Conservation (phyloP, 2,329 filamentous ascomycete genomes). For the Phialophora verrucosa region DNA sequence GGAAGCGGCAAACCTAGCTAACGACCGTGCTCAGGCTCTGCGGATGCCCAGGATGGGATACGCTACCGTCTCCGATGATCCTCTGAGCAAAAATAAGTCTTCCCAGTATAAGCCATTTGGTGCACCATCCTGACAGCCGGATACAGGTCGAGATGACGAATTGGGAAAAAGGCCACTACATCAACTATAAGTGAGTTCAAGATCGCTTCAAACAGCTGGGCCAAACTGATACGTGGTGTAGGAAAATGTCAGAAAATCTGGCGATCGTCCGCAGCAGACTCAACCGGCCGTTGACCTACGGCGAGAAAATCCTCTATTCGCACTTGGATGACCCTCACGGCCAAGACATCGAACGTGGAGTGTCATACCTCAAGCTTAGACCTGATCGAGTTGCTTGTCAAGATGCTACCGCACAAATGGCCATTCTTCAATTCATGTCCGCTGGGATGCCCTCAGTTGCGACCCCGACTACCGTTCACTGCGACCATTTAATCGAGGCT, state of each 20-base stretch:
- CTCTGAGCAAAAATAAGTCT: slow-evolving; percentile 76
- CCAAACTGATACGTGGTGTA: slow-evolving; percentile 47
- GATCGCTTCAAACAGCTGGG: neutral
- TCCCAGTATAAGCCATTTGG: neutral
- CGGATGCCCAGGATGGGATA: slow-evolving; percentile 37
- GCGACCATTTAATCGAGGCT: slow-evolving; percentile 98
- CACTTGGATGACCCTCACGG: slow-evolving; percentile 96
- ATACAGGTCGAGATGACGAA: slow-evolving; percentile 88
- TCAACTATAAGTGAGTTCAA: slow-evolving; percentile 77
- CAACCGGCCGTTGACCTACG: slow-evolving; percentile 90
- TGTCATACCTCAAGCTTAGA: slow-evolving; percentile 93
- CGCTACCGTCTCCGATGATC: slow-evolving; percentile 66
- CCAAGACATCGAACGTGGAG: slow-evolving; percentile 94
- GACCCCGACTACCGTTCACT: slow-evolving; percentile 95
- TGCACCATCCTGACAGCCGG: slow-evolving; percentile 23
- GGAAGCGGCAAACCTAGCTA: slow-evolving; percentile 17
- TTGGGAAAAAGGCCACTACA: slow-evolving; percentile 93
- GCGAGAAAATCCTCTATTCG: slow-evolving; percentile 99
- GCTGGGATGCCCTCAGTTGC: slow-evolving; percentile 95
- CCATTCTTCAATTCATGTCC: slow-evolving; percentile 99
- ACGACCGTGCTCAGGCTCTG: slow-evolving; percentile 41
- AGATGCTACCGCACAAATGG: slow-evolving; percentile 99
- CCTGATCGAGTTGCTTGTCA: slow-evolving; percentile 98
- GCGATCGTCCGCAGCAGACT: slow-evolving; percentile 85
- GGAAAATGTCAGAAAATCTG: slow-evolving; percentile 99